Conservation (phyloP, 306 rosid genomes). For the Quercus aquifolioides region DNA sequence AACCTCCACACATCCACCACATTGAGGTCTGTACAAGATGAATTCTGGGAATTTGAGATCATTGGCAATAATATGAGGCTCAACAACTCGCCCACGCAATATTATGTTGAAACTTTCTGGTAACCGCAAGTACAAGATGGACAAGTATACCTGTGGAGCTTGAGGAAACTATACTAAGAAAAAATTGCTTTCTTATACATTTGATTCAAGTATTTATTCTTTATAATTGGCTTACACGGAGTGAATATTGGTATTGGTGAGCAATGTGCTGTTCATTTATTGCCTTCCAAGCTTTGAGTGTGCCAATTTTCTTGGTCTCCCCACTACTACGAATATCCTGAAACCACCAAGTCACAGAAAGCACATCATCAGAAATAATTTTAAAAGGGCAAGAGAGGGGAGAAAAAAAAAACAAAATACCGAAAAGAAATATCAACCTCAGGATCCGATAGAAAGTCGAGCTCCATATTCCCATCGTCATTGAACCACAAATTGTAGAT, state of each 20-base stretch:
- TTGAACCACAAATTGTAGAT: constrained; percentile 83
- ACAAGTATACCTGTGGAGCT: constrained; percentile 67
- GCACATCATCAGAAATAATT: constrained; percentile 14
- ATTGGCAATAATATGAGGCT: constrained; percentile 68
- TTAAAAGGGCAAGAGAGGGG: background rate
- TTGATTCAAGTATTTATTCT: constrained; percentile 4
- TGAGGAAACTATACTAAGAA: constrained; percentile 24
- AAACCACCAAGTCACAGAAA: constrained; percentile 28
- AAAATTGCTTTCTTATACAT: background rate
- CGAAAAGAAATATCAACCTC: constrained; percentile 42
- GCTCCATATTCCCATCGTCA: constrained; percentile 64
- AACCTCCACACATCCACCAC: constrained; percentile 63
- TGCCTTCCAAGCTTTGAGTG: constrained; percentile 22
- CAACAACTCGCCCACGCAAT: constrained; percentile 72
- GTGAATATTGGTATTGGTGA: constrained; percentile 58
- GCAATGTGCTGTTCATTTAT: constrained; percentile 78
- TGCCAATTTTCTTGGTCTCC: constrained; percentile 40
- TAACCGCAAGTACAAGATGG: constrained; percentile 81
- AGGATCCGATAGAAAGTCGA: constrained; percentile 66
- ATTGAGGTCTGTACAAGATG: constrained; percentile 64
- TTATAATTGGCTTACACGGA: constrained; percentile 60
- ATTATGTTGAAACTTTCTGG: constrained; percentile 59
- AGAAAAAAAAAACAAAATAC: background rate
- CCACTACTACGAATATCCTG: constrained; percentile 81
- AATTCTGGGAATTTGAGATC: constrained; percentile 67